A percentile compares a stretch with the other conserved stretches of the same genome.
Evolutionary conservation across 148 eudicot species (phyloP).

Genomic region (Rheum nobile): DNA sequence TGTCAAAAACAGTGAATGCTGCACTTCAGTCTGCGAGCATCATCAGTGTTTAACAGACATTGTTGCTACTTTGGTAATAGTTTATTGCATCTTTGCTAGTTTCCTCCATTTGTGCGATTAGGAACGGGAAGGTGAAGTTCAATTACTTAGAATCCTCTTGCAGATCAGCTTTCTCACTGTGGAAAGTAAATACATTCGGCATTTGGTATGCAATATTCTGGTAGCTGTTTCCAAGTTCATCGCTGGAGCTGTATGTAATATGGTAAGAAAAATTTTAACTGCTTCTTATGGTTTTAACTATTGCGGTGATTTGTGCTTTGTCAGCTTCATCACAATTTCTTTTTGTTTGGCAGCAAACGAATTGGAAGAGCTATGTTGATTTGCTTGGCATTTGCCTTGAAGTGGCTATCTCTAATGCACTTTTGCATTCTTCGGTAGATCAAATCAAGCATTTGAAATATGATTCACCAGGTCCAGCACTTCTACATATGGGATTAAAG

Average conservation of each 20-base stretch:
- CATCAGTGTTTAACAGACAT: slow-evolving; percentile 32
- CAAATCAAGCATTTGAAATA: slow-evolving; percentile 13
- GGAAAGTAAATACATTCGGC: slow-evolving; percentile 42
- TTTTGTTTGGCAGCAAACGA: slow-evolving; percentile 30
- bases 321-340: slow-evolving; percentile 2
- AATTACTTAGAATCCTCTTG: neutral
- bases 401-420: slow-evolving; percentile 26
- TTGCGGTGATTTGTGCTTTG: neutral
- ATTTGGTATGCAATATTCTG: slow-evolving; percentile 43
- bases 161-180: slow-evolving; percentile 42
- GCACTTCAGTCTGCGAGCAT: slow-evolving; percentile 16
- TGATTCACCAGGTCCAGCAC: slow-evolving; percentile 12
- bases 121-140: neutral
- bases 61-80: slow-evolving; percentile 39
- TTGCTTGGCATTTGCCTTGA: slow-evolving; percentile 48
- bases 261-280: neutral
- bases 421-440: slow-evolving; percentile 18
- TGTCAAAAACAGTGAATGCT: neutral
- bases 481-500: slow-evolving; percentile 20
- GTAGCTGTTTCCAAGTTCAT: slow-evolving; percentile 49
- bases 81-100: neutral
- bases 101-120: neutral
- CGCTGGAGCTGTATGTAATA: slow-evolving; percentile 34
- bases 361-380: slow-evolving; percentile 32
- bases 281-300: neutral